Conservation (phyloP, 441 rosid genomes). For the Melastoma candidum region DNA sequence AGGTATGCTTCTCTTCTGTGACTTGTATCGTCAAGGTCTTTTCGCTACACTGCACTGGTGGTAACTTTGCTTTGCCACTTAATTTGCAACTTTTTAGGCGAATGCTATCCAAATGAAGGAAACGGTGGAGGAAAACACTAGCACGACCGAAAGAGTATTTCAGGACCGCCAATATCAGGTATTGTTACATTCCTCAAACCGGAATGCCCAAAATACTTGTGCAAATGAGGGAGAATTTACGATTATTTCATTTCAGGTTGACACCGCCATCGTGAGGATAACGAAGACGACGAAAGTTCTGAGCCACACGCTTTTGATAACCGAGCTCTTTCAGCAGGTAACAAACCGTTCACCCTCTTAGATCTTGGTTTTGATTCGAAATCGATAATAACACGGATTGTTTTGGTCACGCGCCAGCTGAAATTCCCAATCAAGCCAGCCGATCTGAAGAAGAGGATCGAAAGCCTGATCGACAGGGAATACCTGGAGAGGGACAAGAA, state of each 20-base stretch:
- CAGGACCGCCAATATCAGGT: conserved; percentile 99
- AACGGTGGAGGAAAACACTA: conserved; percentile 96
- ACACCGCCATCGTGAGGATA: conserved; percentile 97
- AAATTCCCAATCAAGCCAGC: conserved; percentile 96
- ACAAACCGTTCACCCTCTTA: neutral
- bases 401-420: conserved; percentile 42
- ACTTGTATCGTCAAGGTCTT: too few species aligned
- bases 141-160: conserved; percentile 97
- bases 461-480: conserved; percentile 93
- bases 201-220: neutral
- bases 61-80: conserved; percentile 1
- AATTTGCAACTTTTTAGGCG: conserved; percentile 37
- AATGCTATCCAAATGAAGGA: conserved; percentile 99
- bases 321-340: conserved; percentile 99
- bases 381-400: neutral
- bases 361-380: neutral
- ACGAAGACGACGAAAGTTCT: conserved; percentile 98
- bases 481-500: conserved; percentile 97
- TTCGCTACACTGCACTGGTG: neutral
- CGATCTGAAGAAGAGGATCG: conserved; percentile 99
- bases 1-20: conserved; percentile 29
- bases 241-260: conserved; percentile 43
- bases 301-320: conserved; percentile 95
- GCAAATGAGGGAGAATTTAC: conserved; percentile 6
- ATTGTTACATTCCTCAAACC: neutral